Conservation (phyloP, 2,329 filamentous ascomycete species). For the Colletotrichum endophyticum region DNA sequence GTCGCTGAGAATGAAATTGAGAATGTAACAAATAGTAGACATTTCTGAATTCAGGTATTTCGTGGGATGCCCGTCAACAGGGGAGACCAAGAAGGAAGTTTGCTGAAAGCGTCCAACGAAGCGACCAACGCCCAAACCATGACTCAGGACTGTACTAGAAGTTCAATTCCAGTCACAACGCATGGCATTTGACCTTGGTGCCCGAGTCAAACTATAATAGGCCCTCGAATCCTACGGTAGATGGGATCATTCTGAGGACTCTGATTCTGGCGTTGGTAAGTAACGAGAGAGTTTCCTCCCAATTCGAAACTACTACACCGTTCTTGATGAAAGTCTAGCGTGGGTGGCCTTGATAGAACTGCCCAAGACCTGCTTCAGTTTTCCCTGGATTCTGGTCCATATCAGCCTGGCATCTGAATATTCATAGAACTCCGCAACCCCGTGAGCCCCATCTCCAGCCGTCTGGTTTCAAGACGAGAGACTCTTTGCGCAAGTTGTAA, state of each 20-base stretch:
- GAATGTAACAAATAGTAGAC: not conserved
- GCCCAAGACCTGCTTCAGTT: no score
- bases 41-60: not conserved
- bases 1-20: not conserved
- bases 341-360: no score
- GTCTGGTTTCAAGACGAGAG: not conserved
- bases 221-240: not conserved
- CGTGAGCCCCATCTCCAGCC: accelerated
- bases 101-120: not conserved
- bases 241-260: no score
- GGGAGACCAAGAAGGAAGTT: not conserved
- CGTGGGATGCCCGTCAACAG: not conserved
- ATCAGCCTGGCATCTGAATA: not conserved
- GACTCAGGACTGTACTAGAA: not conserved
- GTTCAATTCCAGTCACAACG: not conserved
- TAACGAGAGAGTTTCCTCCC: no score
- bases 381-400: no score
- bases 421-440: not conserved
- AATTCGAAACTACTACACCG: no score
- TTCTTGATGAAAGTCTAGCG: no score
- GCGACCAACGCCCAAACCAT: not conserved
- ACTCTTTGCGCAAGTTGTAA: not conserved
- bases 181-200: not conserved
- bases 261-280: no score
- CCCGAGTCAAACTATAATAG: not conserved